phyloP scores from a whole-genome alignment of 2,329 filamentous ascomycete genomes.

The Stemphylium lycopersici region DNA sequence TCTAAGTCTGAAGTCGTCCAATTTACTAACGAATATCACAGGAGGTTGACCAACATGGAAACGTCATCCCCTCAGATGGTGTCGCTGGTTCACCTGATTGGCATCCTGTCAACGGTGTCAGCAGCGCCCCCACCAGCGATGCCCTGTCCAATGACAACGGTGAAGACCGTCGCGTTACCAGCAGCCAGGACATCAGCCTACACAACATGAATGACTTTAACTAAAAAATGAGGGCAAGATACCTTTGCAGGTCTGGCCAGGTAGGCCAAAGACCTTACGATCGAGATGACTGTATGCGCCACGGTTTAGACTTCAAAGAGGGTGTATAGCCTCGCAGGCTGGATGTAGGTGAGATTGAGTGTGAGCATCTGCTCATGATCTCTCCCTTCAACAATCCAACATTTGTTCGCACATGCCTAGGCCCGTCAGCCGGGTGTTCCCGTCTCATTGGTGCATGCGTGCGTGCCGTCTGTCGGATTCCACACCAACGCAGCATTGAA shows the following conservation, averaged over 20 bases:
- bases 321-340: neutral
- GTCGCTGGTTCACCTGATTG: slow-evolving; percentile 30
- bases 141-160: slow-evolving; percentile 24
- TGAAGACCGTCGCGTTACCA: slow-evolving; percentile 48
- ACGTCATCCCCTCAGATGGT: slow-evolving; percentile 59
- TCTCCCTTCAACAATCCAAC: slow-evolving; percentile 13
- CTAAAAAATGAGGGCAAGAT: slow-evolving; percentile 3
- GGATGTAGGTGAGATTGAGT: slow-evolving; percentile 10
- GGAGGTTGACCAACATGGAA: slow-evolving; percentile 61
- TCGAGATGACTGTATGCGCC: neutral
- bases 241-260: neutral
- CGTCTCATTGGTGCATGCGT: slow-evolving; percentile 7
- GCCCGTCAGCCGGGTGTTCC: slow-evolving; percentile 6
- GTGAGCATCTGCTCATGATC: slow-evolving; percentile 2
- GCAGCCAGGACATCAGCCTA: slow-evolving; percentile 64
- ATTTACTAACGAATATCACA: slow-evolving; percentile 21
- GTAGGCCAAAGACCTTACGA: neutral
- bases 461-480: neutral
- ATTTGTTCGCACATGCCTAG: slow-evolving; percentile 9
- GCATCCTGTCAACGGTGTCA: slow-evolving; percentile 30
- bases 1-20: neutral
- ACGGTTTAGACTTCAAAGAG: slow-evolving; percentile 2
- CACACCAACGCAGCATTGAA: neutral
- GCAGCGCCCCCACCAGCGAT: slow-evolving; percentile 22
- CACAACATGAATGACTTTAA: slow-evolving; percentile 59